Evolutionary conservation across 495 filamentous ascomycete species (phyloP), one percentile per base, ranked within the genome.

Genomic region (Elasticomyces elasticus): DNA sequence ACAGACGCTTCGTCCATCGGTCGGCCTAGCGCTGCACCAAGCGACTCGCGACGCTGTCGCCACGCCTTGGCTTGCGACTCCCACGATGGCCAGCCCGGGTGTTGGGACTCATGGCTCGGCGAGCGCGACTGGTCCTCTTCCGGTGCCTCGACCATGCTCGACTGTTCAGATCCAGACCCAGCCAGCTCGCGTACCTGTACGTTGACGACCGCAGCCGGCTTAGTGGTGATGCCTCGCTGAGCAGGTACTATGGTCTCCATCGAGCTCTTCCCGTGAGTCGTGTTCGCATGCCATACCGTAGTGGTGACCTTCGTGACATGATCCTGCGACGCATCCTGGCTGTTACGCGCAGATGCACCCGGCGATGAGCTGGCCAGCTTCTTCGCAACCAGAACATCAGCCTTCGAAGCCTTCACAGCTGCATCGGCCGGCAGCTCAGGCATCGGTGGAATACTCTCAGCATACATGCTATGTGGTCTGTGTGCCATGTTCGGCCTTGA

Each of bases 371-470:
- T 12, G 7, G 56, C 51, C 38, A 57, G 48, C 26, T 44, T 51
- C 54, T 61, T 61, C 5, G 46, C 48, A 11, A 61, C 54, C 31
- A 53, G 26, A 38, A 23, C 40, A 43, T 56, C 53, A 13, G 45
- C 52, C 26, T 50, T 45, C 30, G 49, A 49, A 2, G 49, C 53
- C 27, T 52, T 55, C 10, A 33, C 25, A 15, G 13, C 52, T n/a
- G 55, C 49, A 35, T 60, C 57, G 5, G 58, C 54, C 1, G 58
- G 58, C 23, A 61, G 33, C 35, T 56, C 54, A 15, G 58, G 58
- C 58, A 61, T 30, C 12, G 58, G 58, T 30, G 58, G 58, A 23
- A 61, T 61, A 44, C 49, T 61, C 41, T 61, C 58, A 5, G 58
- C 47, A 40, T 56, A 56, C 26, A 26, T 45, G 33, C 54, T 61